Evolutionary conservation across 2,329 filamentous ascomycete genomes (phyloP), one percentile per base, ranked within the genome.

Genomic region (Aspergillus clavatus): DNA sequence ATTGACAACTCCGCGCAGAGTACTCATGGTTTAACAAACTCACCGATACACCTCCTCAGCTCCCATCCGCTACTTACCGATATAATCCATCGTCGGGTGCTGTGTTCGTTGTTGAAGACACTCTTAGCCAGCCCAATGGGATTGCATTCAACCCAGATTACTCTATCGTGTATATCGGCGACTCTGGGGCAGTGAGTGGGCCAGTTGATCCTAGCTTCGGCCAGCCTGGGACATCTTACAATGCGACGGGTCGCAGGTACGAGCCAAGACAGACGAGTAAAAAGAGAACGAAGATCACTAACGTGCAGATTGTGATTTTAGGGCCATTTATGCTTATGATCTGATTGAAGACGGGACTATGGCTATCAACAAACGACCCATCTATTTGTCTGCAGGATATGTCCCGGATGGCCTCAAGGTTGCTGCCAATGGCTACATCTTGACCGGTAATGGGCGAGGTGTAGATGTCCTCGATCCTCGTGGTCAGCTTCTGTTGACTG

Each of bases 141-240:
- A 64, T 76, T 6, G 70, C 69, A 18, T 67, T 75, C 42, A 67
- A 60, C 3, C 71, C 72, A 0, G 70, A 74, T 43, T 53, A 64
- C 18, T 69, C 68, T 29, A 67, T 66, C 4, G 52, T 76, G 12
- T 76, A 75, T 47, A 67, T 76, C 14, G 65, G 65, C 38, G 72
- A 75, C 50, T 72, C 70, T 5, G 57, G 50, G n/a, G 52, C 58
- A 16, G 51, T 53, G 8, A 54, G 53, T 51, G 53, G 46, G 35
- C 55, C 56, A 44, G 47, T 52, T 12, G 55, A 53, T 26, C 52
- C 46, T 3, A 53, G 48, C 19, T 46, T 52, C 19, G 56, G 60
- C 24, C 50, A 58, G 16, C 58, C 57, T 4, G 60, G 56, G 14
- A 47, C 48, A 16, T 45, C 52, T 1, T 65, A 58, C 43, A 66